Evolutionary conservation across 306 rosid genomes (phyloP).

Genomic region (Rosa rugosa): DNA sequence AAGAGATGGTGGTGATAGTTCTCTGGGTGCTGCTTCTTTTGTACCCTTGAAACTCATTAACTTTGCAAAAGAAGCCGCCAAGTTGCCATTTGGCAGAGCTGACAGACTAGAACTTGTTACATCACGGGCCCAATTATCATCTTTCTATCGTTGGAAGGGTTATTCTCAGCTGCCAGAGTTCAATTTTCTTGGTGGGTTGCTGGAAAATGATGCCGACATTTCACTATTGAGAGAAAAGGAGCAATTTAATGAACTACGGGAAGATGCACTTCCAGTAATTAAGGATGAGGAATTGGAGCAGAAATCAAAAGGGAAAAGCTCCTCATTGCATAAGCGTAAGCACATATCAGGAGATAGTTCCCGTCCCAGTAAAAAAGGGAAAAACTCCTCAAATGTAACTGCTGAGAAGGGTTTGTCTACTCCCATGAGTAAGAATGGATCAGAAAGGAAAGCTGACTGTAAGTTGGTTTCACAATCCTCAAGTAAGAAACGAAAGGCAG

Average conservation of each 20-base stretch:
- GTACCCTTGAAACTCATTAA: constrained; percentile 56
- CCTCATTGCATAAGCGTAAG: constrained; percentile 33
- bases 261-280: constrained; percentile 14
- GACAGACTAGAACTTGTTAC: constrained; percentile 51
- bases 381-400: constrained; percentile 40
- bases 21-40: constrained; percentile 46
- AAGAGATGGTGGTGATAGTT: constrained; percentile 55
- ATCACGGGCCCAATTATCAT: constrained; percentile 48
- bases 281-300: neutral
- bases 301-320: constrained; percentile 19
- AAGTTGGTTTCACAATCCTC: constrained; percentile 15
- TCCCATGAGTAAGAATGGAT: constrained; percentile 23
- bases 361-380: constrained; percentile 33
- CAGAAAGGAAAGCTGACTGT: constrained; percentile 29
- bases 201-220: constrained; percentile 42
- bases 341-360: constrained; percentile 17
- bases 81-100: constrained; percentile 38
- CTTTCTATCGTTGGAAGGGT: constrained; percentile 64
- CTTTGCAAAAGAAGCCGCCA: constrained; percentile 51
- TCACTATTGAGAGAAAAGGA: constrained; percentile 25
- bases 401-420: constrained; percentile 31
- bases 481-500: constrained; percentile 42
- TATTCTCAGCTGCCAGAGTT: constrained; percentile 58
- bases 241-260: constrained; percentile 27
- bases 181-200: constrained; percentile 35